A percentile compares a stretch with the other conserved stretches of the same genome.
Conservation (phyloP, 176 grass and related monocot genomes). For the Eleusine indica region DNA sequence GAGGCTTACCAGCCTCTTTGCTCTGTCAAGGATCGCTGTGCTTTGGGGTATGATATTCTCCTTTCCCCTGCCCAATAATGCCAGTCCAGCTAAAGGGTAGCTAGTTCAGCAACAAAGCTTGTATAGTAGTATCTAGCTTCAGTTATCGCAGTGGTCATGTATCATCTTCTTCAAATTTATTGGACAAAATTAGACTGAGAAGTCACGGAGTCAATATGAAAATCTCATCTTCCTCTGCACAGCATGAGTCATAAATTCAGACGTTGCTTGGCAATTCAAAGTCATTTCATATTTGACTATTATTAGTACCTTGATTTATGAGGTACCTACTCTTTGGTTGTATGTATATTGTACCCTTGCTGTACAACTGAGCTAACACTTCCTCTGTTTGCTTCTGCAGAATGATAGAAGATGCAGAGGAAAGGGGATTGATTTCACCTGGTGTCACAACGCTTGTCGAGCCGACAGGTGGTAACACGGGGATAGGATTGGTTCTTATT, state of each 20-base stretch:
- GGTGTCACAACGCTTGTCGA: conserved; percentile 63
- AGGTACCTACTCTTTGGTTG: no score
- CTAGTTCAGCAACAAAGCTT: not conserved
- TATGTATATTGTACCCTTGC: not conserved
- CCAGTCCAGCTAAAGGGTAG: no score
- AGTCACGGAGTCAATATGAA: no score
- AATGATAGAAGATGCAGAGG: conserved; percentile 80
- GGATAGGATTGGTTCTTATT: conserved; percentile 49
- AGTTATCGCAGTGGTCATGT: no score
- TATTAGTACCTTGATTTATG: no score
- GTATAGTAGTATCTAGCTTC: no score
- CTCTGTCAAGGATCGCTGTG: conserved; percentile 76
- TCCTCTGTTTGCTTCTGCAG: conserved; percentile 21
- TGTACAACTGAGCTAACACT: not conserved
- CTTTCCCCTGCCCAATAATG: not conserved
- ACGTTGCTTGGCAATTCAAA: no score
- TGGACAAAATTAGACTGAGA: no score
- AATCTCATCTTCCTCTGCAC: no score
- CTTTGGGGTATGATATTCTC: conserved; percentile 50
- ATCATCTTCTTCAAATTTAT: no score
- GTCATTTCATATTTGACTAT: no score
- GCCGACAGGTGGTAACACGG: conserved; percentile 65
- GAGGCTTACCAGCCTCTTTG: conserved; percentile 77
- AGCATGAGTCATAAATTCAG: no score
- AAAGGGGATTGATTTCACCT: conserved; percentile 66